A percentile compares a stretch with the other conserved stretches of the same genome.
Evolutionary conservation across 805 yeast species (phyloP).

Genomic region (Wickerhamiella kurtzmanii): DNA sequence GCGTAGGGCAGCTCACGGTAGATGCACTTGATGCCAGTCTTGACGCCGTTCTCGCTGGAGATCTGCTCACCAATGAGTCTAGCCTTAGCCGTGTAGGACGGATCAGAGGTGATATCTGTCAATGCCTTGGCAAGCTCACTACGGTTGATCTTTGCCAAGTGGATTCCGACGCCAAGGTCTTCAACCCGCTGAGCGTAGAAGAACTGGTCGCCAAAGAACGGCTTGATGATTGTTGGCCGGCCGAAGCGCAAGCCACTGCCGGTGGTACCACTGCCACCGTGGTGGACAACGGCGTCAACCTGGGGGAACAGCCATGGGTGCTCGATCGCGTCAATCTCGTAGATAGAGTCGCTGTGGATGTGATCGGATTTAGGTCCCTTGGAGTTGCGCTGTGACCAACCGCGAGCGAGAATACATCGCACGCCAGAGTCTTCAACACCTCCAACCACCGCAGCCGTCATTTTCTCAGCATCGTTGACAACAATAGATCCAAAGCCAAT

Average conservation of each 20-base stretch:
- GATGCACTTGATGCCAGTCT: conserved; percentile 59
- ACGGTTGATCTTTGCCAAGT: conserved; percentile 52
- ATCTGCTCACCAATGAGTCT: conserved; percentile 47
- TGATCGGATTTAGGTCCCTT: conserved; percentile 28
- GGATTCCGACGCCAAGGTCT: conserved; percentile 75
- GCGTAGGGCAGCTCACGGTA: conserved; percentile 67
- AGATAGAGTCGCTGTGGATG: conserved; percentile 34
- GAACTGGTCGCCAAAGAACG: conserved; percentile 93
- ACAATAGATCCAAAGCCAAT: conserved; percentile 95
- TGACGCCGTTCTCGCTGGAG: conserved; percentile 66
- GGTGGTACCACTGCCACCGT: conserved; percentile 94
- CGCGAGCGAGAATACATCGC: conserved; percentile 76
- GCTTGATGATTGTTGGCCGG: conserved; percentile 78
- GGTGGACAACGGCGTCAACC: conserved; percentile 90
- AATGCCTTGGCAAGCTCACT: conserved; percentile 55
- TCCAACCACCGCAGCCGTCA: conserved; percentile 64
- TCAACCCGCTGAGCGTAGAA: conserved; percentile 81
- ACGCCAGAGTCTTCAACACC: conserved; percentile 75
- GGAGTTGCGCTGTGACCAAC: conserved; percentile 72
- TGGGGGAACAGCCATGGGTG: conserved; percentile 91
- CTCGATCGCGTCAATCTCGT: conserved; percentile 59
- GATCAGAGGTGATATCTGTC: conserved; percentile 50
- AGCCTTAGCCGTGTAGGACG: conserved; percentile 57
- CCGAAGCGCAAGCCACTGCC: conserved; percentile 85
- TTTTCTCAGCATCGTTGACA: conserved; percentile 63